Conservation (phyloP, 148 eudicot genomes). For the Amaranthus palmeri region DNA sequence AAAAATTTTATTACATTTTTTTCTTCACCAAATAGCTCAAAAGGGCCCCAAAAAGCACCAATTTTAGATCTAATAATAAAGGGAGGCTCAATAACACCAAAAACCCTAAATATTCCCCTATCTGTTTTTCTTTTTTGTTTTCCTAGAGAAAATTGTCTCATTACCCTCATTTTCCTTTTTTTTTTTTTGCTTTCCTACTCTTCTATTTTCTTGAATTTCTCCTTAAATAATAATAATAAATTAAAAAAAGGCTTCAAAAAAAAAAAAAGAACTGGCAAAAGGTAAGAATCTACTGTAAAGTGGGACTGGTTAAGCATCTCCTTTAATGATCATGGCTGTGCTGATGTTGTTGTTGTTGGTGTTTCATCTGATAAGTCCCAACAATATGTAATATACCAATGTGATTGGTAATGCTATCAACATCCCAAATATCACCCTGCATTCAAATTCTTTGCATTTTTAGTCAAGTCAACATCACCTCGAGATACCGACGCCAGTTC, state of each 20-base stretch:
- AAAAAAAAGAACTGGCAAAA: not conserved
- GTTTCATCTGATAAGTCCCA: constrained; percentile 35
- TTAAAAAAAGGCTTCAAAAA: constrained; percentile 2
- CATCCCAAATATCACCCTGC: constrained; percentile 72
- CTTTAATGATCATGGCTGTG: constrained; percentile 2
- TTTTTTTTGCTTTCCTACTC: not conserved
- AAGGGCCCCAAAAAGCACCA: constrained; percentile 3
- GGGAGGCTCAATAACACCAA: not conserved
- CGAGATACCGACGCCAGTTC: no score
- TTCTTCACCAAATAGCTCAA: constrained; percentile 1
- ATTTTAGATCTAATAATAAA: not conserved
- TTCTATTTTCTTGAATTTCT: not conserved
- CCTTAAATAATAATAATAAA: constrained; percentile 12
- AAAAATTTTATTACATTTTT: constrained; percentile 5
- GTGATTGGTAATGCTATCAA: constrained; percentile 58
- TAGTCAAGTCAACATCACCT: not conserved
- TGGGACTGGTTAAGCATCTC: not conserved
- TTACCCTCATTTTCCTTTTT: not conserved
- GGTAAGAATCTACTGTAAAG: constrained; percentile 16
- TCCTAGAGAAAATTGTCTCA: not conserved
- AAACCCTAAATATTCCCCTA: not conserved
- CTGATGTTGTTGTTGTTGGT: not conserved
- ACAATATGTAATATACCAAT: constrained; percentile 49
- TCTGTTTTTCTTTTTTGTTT: not conserved
- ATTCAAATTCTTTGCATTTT: constrained; percentile 1